Percentiles rank a stretch among this genome's conserved stretches.
Evolutionary conservation across 2,329 filamentous ascomycete species (phyloP).

Genomic region (Colletotrichum paranaense): DNA sequence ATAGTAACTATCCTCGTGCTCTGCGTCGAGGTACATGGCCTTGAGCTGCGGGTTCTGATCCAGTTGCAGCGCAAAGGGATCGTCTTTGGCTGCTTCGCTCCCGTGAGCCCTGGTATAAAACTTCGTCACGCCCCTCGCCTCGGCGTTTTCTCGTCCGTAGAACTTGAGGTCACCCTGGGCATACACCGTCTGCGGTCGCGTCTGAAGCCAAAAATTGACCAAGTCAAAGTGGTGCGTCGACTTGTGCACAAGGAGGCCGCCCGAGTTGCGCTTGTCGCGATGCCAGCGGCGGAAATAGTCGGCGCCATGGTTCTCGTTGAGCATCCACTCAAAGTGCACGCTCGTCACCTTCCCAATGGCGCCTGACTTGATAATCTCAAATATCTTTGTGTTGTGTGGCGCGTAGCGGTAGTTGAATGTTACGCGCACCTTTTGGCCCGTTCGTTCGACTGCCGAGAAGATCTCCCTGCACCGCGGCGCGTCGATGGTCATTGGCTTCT

Average conservation of each 20-base stretch:
- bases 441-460: conserved; percentile 62
- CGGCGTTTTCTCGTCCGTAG: conserved; percentile 62
- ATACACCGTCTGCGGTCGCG: conserved; percentile 55
- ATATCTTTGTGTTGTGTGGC: conserved; percentile 62
- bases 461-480: conserved; percentile 64
- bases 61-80: conserved; percentile 70
- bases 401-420: conserved; percentile 64
- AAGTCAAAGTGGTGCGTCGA: conserved; percentile 64
- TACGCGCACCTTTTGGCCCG: conserved; percentile 55
- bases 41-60: conserved; percentile 64
- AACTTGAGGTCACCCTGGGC: conserved; percentile 59
- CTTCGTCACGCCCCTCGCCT: conserved; percentile 55
- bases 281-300: conserved; percentile 65
- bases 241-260: conserved; percentile 61
- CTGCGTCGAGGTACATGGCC: conserved; percentile 70
- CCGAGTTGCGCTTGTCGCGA: conserved; percentile 59
- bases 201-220: conserved; percentile 62
- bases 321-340: conserved; percentile 62
- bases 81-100: conserved; percentile 60
- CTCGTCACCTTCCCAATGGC: conserved; percentile 57
- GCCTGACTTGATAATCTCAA: conserved; percentile 54
- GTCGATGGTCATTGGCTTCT: conserved; percentile 65
- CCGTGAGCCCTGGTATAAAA: conserved; percentile 64
- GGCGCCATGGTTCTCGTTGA: conserved; percentile 60
- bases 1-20: conserved; percentile 72